These are phyloP conservation scores for Dactylellina cionopaga DNA, from an alignment of 2,329 filamentous ascomycete species.

Conservation along the genomic window DNA sequence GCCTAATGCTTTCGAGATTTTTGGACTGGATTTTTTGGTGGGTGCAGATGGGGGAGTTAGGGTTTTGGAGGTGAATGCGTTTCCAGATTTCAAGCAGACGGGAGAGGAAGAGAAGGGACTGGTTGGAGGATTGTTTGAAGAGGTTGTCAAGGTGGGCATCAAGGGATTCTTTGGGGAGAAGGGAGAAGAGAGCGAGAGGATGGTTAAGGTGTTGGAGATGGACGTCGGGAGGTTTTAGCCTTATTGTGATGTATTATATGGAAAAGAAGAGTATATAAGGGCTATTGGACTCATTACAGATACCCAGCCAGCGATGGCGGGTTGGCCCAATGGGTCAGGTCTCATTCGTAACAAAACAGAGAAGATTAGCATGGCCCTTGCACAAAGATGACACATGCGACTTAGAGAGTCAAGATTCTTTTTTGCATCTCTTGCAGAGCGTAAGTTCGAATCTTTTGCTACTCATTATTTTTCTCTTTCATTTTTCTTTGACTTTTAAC, in stretches of 20 bases:
- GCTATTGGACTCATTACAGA: background rate
- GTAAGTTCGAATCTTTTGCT: background rate
- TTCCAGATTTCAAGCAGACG: conserved; percentile 94
- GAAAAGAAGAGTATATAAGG: conserved; percentile 14
- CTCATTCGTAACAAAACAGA: conserved; percentile 66
- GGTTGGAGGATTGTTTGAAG: conserved; percentile 79
- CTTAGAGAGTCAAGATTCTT: background rate
- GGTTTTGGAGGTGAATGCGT: conserved; percentile 93
- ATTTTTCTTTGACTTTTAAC: background rate
- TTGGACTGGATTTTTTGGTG: conserved; percentile 89
- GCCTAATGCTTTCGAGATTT: conserved; percentile 89
- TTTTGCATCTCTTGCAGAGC: background rate
- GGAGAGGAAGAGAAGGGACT: conserved; percentile 77
- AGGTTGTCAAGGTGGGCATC: conserved; percentile 75
- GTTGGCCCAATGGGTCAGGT: conserved; percentile 28
- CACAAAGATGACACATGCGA: conserved; percentile 62
- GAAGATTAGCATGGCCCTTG: conserved; percentile 85
- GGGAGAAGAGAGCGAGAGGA: conserved; percentile 56
- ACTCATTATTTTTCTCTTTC: background rate
- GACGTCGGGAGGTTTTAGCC: conserved; percentile 61
- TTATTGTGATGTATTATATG: background rate
- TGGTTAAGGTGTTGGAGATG: conserved; percentile 55
- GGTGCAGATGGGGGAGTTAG: conserved; percentile 73
- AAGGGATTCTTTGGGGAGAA: conserved; percentile 71
- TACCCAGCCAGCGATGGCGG: background rate